Base-by-base conservation (phyloP, 805 yeast species). In the Starmerella davenportii region DNA sequence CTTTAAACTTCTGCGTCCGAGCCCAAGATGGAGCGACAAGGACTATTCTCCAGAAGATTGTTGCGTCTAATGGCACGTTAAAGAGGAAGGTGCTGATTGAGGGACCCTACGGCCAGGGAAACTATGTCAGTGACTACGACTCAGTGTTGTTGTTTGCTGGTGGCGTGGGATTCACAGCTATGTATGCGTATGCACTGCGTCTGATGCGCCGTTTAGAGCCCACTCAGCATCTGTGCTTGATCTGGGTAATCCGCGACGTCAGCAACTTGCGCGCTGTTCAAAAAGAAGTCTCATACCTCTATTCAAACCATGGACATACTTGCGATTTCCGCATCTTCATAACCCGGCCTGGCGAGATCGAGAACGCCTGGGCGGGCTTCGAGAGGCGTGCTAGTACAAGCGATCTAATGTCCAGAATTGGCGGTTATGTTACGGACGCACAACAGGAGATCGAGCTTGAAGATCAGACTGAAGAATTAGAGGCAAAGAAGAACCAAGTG, bases 101-200 rank as follows among this genome's bases (percentile, higher is more conserved):
- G 48, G 80, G 80, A 0, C 74, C 77, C 0, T 74, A 74, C 46
- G 79, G 79, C 1, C 56, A 60, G 8, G 56, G 62, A 8, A 50
- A 50, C 35, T 72, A 72, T 4, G 64, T 68, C 42, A 61, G 61
- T 35, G 62, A 63, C 21, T 70, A 66, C 47, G 61, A 61, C 23
- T 59, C 63, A 29, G 64, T 68, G 1, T 55, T 72, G 7, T 64
- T 72, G 35, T 55, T 74, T 21, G 74, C 77, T 2, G 79, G 79
- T 3, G 80, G 79, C 11, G 70, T 70, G 39, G 80, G 80, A 11
- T 64, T 74, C 50, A 70, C 79, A 0, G 76, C 71, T 1, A 58
- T 70, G 34, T 63, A 64, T 40, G 58, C 74, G 1, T 62, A 68
- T 42, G 74, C 70, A 3, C 52, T 51, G 20, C 60, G 63, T 34